phyloP scores from a whole-genome alignment of 192 early-diverging fungal species.

The Coemansia erecta region DNA sequence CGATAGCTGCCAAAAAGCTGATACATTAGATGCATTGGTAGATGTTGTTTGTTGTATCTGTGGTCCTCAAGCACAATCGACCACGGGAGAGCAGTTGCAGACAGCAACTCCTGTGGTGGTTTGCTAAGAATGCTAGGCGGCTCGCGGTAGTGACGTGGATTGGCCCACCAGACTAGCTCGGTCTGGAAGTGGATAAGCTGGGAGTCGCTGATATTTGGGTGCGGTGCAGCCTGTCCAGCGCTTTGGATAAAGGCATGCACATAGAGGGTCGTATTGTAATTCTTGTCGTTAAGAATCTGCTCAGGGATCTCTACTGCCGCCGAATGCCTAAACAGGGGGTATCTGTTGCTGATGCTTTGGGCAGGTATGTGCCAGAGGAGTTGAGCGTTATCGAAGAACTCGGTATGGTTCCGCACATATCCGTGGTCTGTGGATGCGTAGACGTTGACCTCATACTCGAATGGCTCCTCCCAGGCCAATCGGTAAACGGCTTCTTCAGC shows the following conservation, averaged over 20 bases:
- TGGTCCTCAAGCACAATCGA: no score
- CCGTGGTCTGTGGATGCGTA: background rate
- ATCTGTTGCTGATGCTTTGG: background rate
- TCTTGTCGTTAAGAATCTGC: background rate
- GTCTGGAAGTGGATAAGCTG: background rate
- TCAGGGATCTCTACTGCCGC: background rate
- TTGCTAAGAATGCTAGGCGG: no score
- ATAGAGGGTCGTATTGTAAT: background rate
- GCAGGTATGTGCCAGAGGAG: constrained; percentile 1
- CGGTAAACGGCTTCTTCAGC: background rate
- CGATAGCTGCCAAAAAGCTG: no score
- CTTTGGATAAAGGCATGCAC: constrained; percentile 2
- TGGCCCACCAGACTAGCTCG: constrained; percentile 1
- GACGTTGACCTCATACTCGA: background rate
- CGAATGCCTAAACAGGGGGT: background rate
- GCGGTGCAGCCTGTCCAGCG: background rate
- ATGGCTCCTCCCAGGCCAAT: background rate
- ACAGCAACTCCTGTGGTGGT: no score
- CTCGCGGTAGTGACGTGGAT: background rate
- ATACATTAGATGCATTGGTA: no score
- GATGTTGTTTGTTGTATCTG: no score
- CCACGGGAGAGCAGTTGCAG: no score
- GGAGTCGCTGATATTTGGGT: background rate
- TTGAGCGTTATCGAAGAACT: constrained; percentile 1
- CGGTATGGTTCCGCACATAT: background rate